phyloP scores from a whole-genome alignment of 495 filamentous ascomycete genomes.

The Sabuloglossum arenarium region DNA sequence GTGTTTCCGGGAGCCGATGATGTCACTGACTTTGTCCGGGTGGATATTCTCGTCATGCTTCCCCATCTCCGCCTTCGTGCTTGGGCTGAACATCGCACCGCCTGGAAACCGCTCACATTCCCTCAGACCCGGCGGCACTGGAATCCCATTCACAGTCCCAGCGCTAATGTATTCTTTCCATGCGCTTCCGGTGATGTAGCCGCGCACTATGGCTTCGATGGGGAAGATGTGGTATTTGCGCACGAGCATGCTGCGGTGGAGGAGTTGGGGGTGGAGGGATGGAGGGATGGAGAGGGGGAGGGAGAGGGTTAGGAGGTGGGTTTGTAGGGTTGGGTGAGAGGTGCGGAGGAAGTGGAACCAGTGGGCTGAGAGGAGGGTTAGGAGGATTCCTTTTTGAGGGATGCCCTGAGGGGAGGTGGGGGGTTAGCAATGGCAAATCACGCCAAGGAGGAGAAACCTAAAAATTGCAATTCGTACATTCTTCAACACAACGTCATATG shows the following conservation, averaged over 20 bases:
- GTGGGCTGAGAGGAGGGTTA: constrained; percentile 63
- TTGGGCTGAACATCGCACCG: constrained; percentile 67
- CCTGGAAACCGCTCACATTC: constrained; percentile 52
- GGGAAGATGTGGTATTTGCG: constrained; percentile 58
- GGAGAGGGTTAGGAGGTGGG: constrained; percentile 53
- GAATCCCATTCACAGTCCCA: constrained; percentile 66
- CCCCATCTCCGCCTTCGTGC: constrained; percentile 75
- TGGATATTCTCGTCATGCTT: constrained; percentile 64
- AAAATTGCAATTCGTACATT: too few relatives aligned
- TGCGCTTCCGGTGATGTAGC: constrained; percentile 84
- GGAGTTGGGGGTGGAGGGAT: constrained; percentile 30
- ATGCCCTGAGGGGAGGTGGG: constrained; percentile 34
- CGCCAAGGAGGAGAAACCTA: too few relatives aligned
- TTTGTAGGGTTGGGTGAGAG: constrained; percentile 43
- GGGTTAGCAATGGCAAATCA: neutral
- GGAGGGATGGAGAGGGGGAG: constrained; percentile 34
- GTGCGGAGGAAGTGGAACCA: constrained; percentile 63
- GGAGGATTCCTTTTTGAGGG: constrained; percentile 60
- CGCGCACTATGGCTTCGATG: constrained; percentile 81
- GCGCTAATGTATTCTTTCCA: constrained; percentile 63
- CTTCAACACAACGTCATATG: constrained; percentile 79
- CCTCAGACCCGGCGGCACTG: constrained; percentile 39
- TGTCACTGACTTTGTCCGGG: constrained; percentile 38
- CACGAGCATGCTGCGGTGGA: constrained; percentile 64
- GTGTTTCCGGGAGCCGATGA: constrained; percentile 55